A percentile compares a stretch with the other conserved stretches of the same genome.
These are phyloP conservation scores for Chimonanthus salicifolius DNA, from an alignment of 164 flowering plant species.

Conservation along the genomic window DNA sequence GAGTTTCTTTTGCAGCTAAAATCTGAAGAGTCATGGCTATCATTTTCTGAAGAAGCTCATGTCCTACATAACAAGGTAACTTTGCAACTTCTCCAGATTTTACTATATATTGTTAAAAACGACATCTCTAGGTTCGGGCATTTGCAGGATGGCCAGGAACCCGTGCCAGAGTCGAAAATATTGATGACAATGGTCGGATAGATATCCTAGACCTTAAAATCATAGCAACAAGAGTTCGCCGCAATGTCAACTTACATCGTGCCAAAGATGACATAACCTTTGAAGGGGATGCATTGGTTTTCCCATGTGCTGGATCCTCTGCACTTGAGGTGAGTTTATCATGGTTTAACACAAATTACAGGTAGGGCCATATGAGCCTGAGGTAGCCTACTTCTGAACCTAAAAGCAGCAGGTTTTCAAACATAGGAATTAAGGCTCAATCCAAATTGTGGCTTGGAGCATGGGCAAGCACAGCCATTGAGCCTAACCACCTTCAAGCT, in stretches of 20 bases:
- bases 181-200: slow-evolving; percentile 30
- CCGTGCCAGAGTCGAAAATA: slow-evolving; percentile 53
- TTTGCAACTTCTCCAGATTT: slow-evolving; percentile 7
- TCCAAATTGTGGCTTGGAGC: too few species aligned
- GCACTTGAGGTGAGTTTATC: slow-evolving; percentile 54
- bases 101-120: slow-evolving; percentile 13
- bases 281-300: slow-evolving; percentile 46
- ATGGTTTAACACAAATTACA: neutral
- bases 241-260: slow-evolving; percentile 3
- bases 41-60: slow-evolving; percentile 69
- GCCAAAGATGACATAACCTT: slow-evolving; percentile 44
- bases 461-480: too few species aligned
- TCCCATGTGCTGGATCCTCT: slow-evolving; percentile 69
- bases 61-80: slow-evolving; percentile 80
- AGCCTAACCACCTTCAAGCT: neutral
- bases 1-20: slow-evolving; percentile 43
- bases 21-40: slow-evolving; percentile 86
- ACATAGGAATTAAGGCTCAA: too few species aligned
- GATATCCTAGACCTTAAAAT: slow-evolving; percentile 61
- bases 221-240: slow-evolving; percentile 62
- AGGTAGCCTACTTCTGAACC: too few species aligned
- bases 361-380: neutral
- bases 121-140: slow-evolving; percentile 83
- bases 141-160: slow-evolving; percentile 99
- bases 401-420: too few species aligned